Percentiles rank a stretch among this genome's conserved stretches.
Evolutionary conservation across 1,139 yeast genomes (phyloP).

Genomic region (Keqinozyma sinolaborantium): DNA sequence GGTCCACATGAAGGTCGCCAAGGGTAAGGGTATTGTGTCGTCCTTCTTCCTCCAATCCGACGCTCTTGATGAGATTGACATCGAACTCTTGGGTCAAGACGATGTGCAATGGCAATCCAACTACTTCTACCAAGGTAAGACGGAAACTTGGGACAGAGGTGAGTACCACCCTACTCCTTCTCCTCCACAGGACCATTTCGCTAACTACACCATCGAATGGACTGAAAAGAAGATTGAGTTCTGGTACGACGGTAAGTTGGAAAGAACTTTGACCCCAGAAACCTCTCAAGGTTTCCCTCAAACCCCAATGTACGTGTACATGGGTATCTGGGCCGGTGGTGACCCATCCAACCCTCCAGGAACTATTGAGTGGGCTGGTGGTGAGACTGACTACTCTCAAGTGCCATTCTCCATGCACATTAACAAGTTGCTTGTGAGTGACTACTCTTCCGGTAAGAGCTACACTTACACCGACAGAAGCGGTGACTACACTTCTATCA

Average conservation of each 20-base stretch:
- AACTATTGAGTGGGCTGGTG: conserved; percentile 47
- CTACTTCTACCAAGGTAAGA: conserved; percentile 73
- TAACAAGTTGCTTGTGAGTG: conserved; percentile 23
- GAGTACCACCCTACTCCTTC: conserved; percentile 47
- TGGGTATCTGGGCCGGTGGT: conserved; percentile 47
- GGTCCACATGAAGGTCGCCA: conserved; percentile 62
- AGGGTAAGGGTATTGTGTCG: conserved; percentile 71
- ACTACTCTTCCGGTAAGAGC: conserved; percentile 32
- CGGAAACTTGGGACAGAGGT: conserved; percentile 71
- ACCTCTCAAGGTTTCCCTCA: conserved; percentile 48
- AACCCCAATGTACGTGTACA: conserved; percentile 44
- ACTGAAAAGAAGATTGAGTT: conserved; percentile 31
- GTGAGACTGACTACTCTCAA: conserved; percentile 34
- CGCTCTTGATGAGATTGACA: conserved; percentile 76
- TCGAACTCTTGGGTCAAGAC: conserved; percentile 78
- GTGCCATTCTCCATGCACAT: conserved; percentile 33
- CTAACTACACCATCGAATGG: conserved; percentile 35
- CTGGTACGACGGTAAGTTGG: conserved; percentile 40
- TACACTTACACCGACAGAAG: conserved; percentile 48
- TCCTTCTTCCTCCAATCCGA: conserved; percentile 76
- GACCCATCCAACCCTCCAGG: conserved; percentile 45
- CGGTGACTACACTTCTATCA: conserved; percentile 64
- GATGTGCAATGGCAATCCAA: conserved; percentile 68
- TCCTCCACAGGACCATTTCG: conserved; percentile 30
- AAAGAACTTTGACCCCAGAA: conserved; percentile 35